These are phyloP conservation scores for Psilocybe subaeruginosa DNA, from an alignment of 768 basidiomycete genomes.

Conservation along the genomic window DNA sequence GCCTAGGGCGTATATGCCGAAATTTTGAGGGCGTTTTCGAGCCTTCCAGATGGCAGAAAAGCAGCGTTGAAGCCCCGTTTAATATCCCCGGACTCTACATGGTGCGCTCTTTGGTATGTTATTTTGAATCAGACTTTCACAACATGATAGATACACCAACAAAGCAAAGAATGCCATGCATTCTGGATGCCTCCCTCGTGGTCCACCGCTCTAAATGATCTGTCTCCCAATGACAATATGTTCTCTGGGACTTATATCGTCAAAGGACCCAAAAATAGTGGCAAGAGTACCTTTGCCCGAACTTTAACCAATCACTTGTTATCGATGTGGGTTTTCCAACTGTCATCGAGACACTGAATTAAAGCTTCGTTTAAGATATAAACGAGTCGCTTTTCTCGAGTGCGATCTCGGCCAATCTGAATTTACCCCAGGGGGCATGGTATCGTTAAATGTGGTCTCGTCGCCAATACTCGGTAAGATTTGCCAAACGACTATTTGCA, in stretches of 20 bases:
- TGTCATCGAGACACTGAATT: neutral
- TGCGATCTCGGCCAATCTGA: conserved; percentile 95
- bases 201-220: conserved; percentile 34
- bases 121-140: neutral
- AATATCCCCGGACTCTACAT: conserved; percentile 51
- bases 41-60: conserved; percentile 47
- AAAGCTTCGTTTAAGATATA: conserved; percentile 50
- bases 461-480: conserved; percentile 67
- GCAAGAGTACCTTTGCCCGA: conserved; percentile 89
- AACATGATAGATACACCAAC: conserved; percentile 32
- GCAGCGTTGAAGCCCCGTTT: conserved; percentile 36
- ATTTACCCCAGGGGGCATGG: conserved; percentile 86
- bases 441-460: conserved; percentile 76
- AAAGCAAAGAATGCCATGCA: conserved; percentile 40
- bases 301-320: conserved; percentile 73
- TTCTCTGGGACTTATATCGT: conserved; percentile 57
- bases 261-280: conserved; percentile 84
- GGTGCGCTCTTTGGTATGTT: conserved; percentile 34
- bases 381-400: conserved; percentile 88
- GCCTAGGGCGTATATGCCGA: conserved; percentile 63
- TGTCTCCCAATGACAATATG: conserved; percentile 23
- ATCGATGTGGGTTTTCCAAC: conserved; percentile 43
- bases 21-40: conserved; percentile 67
- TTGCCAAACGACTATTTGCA: neutral
- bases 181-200: conserved; percentile 42